Evolutionary conservation across 148 eudicot genomes (phyloP).

Genomic region (Talinum fruticosum): DNA sequence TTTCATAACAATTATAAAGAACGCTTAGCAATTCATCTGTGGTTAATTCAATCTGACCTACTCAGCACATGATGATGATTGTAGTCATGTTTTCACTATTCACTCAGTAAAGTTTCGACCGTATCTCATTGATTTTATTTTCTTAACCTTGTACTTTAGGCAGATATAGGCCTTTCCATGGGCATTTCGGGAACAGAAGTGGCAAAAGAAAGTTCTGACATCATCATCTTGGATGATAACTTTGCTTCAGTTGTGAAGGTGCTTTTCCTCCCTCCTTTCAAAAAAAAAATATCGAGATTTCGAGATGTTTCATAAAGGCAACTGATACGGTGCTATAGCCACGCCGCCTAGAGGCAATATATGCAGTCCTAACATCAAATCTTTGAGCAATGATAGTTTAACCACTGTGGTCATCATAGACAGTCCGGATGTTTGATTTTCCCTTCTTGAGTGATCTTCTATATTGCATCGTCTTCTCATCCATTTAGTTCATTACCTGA

Average conservation of each 20-base stretch:
- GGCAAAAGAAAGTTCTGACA: conserved; percentile 95
- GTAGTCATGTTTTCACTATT: neutral
- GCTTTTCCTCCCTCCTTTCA: conserved; percentile 1
- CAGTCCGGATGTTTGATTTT: neutral
- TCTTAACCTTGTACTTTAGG: conserved; percentile 41
- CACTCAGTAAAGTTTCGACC: neutral
- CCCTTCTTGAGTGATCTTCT: neutral
- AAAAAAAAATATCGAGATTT: neutral
- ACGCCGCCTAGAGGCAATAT: conserved; percentile 8
- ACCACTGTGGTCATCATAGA: neutral
- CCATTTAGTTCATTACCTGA: conserved; percentile 2
- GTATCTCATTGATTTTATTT: conserved; percentile 7
- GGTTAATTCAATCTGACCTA: neutral
- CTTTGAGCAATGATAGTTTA: neutral
- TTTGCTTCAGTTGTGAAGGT: conserved; percentile 95
- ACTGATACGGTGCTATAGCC: neutral
- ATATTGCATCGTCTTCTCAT: neutral
- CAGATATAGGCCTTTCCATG: conserved; percentile 97
- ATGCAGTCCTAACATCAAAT: neutral
- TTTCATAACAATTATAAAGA: neutral
- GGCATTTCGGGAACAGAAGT: conserved; percentile 97
- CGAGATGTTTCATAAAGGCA: neutral
- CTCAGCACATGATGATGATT: neutral
- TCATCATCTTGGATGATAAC: conserved; percentile 88
- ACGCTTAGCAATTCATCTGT: neutral